phyloP scores from a whole-genome alignment of 306 rosid species.

The Alnus rubra region DNA sequence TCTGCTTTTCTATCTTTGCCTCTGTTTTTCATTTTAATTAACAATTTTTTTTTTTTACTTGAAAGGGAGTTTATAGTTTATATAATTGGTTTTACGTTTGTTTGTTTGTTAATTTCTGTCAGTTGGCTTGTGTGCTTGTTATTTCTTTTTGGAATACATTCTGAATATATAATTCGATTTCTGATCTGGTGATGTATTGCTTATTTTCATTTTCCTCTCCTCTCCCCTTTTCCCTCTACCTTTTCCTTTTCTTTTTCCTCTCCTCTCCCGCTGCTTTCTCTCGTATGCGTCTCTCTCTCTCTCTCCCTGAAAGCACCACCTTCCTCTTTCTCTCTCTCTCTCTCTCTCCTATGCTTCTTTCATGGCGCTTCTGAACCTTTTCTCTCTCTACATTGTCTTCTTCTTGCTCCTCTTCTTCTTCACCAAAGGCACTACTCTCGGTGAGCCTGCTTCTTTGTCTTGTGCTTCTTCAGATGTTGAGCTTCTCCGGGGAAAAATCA shows the following conservation, averaged over 20 bases:
- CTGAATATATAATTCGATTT: not conserved
- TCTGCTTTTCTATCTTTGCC: too few relatives aligned
- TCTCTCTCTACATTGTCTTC: conserved; percentile 44
- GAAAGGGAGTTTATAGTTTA: too few relatives aligned
- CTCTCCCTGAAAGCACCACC: not conserved
- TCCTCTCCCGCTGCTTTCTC: too few relatives aligned
- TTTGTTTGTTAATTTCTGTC: conserved; percentile 8
- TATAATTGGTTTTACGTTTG: too few relatives aligned
- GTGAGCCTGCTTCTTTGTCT: conserved; percentile 29
- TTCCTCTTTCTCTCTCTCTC: conserved; percentile 17
- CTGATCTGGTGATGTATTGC: conserved; percentile 2
- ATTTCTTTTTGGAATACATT: too few relatives aligned
- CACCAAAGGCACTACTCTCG: not conserved
- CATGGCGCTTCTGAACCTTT: not conserved
- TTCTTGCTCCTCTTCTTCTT: conserved; percentile 34
- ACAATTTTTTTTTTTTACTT: too few relatives aligned
- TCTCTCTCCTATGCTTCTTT: conserved; percentile 31
- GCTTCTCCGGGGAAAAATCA: conserved; percentile 73
- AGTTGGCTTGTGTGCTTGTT: conserved; percentile 10
- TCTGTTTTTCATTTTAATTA: too few relatives aligned
- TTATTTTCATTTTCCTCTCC: not conserved
- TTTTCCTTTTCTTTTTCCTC: too few relatives aligned
- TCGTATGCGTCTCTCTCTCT: too few relatives aligned
- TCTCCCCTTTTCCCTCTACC: too few relatives aligned
- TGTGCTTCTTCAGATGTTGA: conserved; percentile 57